Conservation (phyloP, 2,329 filamentous ascomycete genomes). For the Helicocarpus griseus region DNA sequence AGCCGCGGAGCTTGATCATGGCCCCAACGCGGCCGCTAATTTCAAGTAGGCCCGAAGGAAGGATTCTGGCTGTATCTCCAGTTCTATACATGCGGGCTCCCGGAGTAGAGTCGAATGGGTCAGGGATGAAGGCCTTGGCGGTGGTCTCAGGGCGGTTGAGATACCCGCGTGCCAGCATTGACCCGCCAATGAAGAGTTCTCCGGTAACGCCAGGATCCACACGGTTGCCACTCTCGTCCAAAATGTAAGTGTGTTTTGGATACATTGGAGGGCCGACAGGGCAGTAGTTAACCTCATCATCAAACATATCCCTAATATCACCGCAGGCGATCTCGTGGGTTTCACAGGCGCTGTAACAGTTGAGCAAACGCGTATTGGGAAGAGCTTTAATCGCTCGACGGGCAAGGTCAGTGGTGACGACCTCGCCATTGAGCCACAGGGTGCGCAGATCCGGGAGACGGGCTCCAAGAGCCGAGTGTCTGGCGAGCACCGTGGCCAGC, state of each 20-base stretch:
- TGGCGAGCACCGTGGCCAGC: conserved; percentile 61
- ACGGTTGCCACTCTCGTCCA: conserved; percentile 58
- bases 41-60: conserved; percentile 59
- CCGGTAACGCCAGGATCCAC: conserved; percentile 55
- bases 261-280: conserved; percentile 64
- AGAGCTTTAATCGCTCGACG: conserved; percentile 58
- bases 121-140: conserved; percentile 57
- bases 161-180: conserved; percentile 64
- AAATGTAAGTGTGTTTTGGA: conserved; percentile 59
- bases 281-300: conserved; percentile 51
- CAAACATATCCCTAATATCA: conserved; percentile 59
- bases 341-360: conserved; percentile 75
- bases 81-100: conserved; percentile 65
- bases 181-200: conserved; percentile 68
- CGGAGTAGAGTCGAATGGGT: conserved; percentile 51
- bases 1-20: conserved; percentile 74
- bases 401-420: conserved; percentile 68
- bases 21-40: conserved; percentile 67
- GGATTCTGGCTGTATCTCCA: conserved; percentile 58
- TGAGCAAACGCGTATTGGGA: conserved; percentile 60
- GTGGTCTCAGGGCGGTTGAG: conserved; percentile 72
- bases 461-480: conserved; percentile 55
- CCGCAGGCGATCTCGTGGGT: conserved; percentile 73
- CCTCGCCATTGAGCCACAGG: conserved; percentile 73
- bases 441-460: conserved; percentile 58